Conservation (phyloP, 2,329 filamentous ascomycete species). For the Fusarium sp. region DNA sequence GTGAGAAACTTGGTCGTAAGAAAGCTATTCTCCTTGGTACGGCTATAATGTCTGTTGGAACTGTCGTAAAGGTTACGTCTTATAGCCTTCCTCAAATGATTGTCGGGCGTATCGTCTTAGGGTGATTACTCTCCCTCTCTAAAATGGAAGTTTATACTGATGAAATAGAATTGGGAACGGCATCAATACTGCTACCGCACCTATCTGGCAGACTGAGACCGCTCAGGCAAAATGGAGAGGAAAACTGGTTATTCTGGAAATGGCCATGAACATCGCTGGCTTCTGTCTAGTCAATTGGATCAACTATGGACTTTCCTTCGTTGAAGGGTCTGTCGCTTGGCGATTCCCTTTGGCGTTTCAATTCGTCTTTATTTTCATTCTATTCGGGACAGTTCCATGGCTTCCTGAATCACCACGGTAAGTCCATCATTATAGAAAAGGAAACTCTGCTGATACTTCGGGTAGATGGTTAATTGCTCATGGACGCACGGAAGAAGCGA, state of each 20-base stretch:
- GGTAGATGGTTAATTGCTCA: slow-evolving; percentile 27
- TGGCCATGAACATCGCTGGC: slow-evolving; percentile 30
- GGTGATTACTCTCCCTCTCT: neutral
- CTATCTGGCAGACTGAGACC: slow-evolving; percentile 32
- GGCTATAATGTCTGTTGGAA: slow-evolving; percentile 23
- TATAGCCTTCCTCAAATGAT: slow-evolving; percentile 33
- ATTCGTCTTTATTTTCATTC: slow-evolving; percentile 53
- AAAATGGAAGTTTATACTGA: neutral
- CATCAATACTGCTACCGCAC: slow-evolving; percentile 48
- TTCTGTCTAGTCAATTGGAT: slow-evolving; percentile 50
- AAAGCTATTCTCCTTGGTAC: slow-evolving; percentile 25
- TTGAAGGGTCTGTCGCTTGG: slow-evolving; percentile 51
- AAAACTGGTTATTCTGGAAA: slow-evolving; percentile 18
- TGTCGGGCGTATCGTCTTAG: slow-evolving; percentile 19
- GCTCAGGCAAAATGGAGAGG: slow-evolving; percentile 17
- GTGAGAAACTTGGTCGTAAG: slow-evolving; percentile 21
- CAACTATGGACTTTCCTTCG: slow-evolving; percentile 52
- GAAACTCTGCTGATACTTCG: fast-evolving
- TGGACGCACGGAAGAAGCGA: slow-evolving; percentile 8
- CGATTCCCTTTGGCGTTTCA: slow-evolving; percentile 59
- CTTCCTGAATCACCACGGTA: slow-evolving; percentile 30
- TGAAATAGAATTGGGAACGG: slow-evolving; percentile 13
- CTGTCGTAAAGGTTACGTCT: slow-evolving; percentile 18
- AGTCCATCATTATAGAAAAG: fast-evolving
- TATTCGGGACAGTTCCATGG: slow-evolving; percentile 48